Conservation (phyloP, 2,329 filamentous ascomycete genomes). For the Talaromyces piceae region DNA sequence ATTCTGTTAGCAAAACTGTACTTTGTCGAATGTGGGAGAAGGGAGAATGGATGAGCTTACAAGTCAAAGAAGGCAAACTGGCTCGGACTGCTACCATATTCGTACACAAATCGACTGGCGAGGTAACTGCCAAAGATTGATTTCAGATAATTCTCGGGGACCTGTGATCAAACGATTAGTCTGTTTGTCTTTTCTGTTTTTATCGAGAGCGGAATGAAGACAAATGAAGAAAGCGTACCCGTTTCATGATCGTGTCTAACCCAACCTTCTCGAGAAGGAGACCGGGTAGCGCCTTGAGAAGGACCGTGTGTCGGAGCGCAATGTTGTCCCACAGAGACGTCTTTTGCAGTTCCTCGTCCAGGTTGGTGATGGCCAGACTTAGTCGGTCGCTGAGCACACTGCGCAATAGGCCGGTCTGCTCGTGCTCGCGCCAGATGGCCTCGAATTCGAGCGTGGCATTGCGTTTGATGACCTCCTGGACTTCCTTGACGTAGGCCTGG, state of each 20-base stretch:
- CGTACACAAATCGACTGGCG: slow-evolving; percentile 91
- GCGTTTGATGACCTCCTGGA: slow-evolving; percentile 82
- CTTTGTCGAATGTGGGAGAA: not conserved
- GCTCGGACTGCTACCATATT: slow-evolving; percentile 84
- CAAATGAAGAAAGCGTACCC: slow-evolving; percentile 46
- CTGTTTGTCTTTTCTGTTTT: no score
- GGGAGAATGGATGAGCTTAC: slow-evolving; percentile 49
- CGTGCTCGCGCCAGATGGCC: slow-evolving; percentile 93
- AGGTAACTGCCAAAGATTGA: slow-evolving; percentile 96
- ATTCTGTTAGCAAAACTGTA: not conserved
- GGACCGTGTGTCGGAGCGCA: slow-evolving; percentile 66
- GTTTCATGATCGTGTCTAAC: slow-evolving; percentile 73
- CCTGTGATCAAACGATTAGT: slow-evolving; percentile 34
- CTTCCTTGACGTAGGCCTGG: slow-evolving; percentile 81
- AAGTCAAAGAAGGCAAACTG: slow-evolving; percentile 99
- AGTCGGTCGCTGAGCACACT: slow-evolving; percentile 89
- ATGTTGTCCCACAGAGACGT: slow-evolving; percentile 86
- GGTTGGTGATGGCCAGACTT: slow-evolving; percentile 84
- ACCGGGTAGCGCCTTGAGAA: slow-evolving; percentile 77
- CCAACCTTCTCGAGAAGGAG: slow-evolving; percentile 84
- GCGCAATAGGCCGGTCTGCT: slow-evolving; percentile 68
- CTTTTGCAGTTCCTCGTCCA: slow-evolving; percentile 92
- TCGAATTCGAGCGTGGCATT: slow-evolving; percentile 95
- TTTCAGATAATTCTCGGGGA: slow-evolving; percentile 85
- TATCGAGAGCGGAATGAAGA: no score